These are phyloP conservation scores for Discostella pseudostelligera DNA, from an alignment of 108 stramenopile genomes.

Conservation along the genomic window DNA sequence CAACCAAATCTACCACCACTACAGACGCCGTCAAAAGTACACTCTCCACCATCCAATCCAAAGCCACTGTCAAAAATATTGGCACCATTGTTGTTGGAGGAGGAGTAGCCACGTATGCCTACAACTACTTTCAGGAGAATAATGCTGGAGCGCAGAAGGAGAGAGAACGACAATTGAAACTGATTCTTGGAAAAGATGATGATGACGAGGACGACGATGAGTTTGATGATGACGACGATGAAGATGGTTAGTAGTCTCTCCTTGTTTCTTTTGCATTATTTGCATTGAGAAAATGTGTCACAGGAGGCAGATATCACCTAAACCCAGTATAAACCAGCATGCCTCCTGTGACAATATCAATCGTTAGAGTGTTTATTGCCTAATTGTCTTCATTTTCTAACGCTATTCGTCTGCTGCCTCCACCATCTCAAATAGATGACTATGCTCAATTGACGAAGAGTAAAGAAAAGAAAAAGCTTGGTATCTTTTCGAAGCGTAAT, in stretches of 20 bases:
- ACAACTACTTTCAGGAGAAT: conserved; percentile 54
- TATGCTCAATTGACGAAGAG: conserved; percentile 4
- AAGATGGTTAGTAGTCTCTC: conserved; percentile 7
- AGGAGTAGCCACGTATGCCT: conserved; percentile 59
- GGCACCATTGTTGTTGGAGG: conserved; percentile 55
- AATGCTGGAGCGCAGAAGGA: conserved; percentile 58
- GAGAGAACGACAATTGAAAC: conserved; percentile 65
- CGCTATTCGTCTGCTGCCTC: too few species aligned
- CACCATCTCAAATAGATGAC: too few species aligned
- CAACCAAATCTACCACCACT: too few species aligned
- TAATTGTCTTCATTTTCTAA: too few species aligned
- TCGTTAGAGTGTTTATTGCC: too few species aligned
- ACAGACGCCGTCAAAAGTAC: neutral
- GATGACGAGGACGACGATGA: conserved; percentile 43
- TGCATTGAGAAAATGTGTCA: too few species aligned
- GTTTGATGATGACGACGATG: conserved; percentile 19
- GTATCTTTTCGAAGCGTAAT: conserved; percentile 70
- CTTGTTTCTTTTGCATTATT: neutral
- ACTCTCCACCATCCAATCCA: conserved; percentile 4
- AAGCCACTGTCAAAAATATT: conserved; percentile 44
- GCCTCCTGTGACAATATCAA: too few species aligned
- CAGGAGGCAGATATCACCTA: too few species aligned
- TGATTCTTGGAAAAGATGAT: conserved; percentile 65
- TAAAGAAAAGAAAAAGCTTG: conserved; percentile 58
- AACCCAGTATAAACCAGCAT: too few species aligned